These are phyloP conservation scores for Pontederia crassipes DNA, from an alignment of 176 grass and related monocot species.

Conservation along the genomic window DNA sequence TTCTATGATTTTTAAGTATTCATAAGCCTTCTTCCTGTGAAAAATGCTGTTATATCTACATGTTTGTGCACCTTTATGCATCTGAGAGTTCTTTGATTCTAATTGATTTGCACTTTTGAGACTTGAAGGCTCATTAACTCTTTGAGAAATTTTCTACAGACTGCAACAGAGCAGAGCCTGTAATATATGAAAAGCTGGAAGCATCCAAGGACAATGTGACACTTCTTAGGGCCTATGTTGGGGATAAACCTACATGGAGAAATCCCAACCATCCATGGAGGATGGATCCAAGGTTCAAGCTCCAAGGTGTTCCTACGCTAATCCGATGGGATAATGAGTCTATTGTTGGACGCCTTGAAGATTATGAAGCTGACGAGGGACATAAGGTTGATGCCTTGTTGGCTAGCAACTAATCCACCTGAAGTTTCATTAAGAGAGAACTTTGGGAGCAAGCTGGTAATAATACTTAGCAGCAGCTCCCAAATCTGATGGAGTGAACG, in stretches of 20 bases:
- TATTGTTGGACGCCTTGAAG: conserved; percentile 41
- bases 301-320: conserved; percentile 69
- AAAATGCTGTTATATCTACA: no score
- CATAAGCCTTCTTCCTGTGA: no score
- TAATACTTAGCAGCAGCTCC: no score
- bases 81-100: no score
- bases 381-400: conserved; percentile 50
- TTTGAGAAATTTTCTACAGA: conserved; percentile 29
- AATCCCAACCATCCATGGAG: conserved; percentile 63
- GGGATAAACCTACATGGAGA: conserved; percentile 73
- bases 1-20: no score
- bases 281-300: conserved; percentile 55
- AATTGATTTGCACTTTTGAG: no score
- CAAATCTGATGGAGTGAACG: no score
- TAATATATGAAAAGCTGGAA: conserved; percentile 62
- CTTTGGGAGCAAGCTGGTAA: no score
- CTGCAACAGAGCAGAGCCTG: conserved; percentile 90
- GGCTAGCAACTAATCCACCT: conserved; percentile 18
- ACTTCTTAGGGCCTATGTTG: conserved; percentile 73
- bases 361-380: conserved; percentile 53
- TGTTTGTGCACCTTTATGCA: no score
- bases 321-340: conserved; percentile 67
- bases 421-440: background rate
- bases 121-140: no score
- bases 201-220: conserved; percentile 27